Percentiles rank a stretch among this genome's conserved stretches.
Conservation (phyloP, 2,329 filamentous ascomycete species). For the Ophiostoma ulmi region DNA sequence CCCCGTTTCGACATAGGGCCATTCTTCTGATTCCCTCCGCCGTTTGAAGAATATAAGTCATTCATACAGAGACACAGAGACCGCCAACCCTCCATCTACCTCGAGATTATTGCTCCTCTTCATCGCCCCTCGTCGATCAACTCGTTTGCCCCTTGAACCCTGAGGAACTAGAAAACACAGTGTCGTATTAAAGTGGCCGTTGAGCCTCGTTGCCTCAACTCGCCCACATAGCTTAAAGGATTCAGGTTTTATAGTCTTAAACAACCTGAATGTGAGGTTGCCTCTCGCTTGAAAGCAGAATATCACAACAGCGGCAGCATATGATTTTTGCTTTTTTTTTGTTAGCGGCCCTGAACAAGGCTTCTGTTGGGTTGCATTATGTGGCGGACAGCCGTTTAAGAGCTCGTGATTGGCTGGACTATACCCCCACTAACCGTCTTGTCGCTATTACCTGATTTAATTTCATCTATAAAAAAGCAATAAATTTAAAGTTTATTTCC, state of each 20-base stretch:
- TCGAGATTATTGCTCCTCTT: too few relatives aligned
- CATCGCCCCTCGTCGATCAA: not conserved
- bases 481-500: not conserved
- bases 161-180: not conserved
- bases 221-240: not conserved
- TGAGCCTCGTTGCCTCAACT: not conserved
- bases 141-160: not conserved
- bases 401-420: not conserved
- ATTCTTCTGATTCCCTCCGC: too few relatives aligned
- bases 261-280: not conserved
- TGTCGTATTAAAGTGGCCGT: not conserved
- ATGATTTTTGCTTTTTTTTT: not conserved
- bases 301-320: not conserved
- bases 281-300: not conserved
- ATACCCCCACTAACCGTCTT: not conserved
- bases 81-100: too few relatives aligned
- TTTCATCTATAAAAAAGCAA: not conserved
- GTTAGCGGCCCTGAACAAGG: not conserved
- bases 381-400: not conserved
- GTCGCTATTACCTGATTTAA: too few relatives aligned
- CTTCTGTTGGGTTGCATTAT: constrained; percentile 5
- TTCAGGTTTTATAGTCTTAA: not conserved
- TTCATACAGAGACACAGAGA: too few relatives aligned
- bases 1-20: too few relatives aligned
- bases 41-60: too few relatives aligned